These are phyloP conservation scores for Xerocomus brunneocitrinus DNA, from an alignment of 768 basidiomycete species.

Conservation along the genomic window DNA sequence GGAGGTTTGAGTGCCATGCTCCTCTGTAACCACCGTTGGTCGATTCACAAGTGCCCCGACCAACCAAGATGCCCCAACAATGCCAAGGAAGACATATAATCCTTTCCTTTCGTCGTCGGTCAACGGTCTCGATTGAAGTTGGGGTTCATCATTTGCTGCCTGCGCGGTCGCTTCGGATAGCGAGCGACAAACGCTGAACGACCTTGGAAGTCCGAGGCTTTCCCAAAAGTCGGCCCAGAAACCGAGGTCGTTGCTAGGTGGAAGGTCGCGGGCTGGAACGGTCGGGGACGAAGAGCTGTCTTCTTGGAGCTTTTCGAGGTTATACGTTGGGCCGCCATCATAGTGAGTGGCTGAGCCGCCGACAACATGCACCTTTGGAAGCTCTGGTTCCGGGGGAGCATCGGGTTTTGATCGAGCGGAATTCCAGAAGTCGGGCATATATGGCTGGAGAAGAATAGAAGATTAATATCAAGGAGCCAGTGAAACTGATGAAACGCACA, in stretches of 20 bases:
- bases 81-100: slow-evolving; percentile 43
- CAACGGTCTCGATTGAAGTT: slow-evolving; percentile 30
- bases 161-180: slow-evolving; percentile 2
- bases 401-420: slow-evolving; percentile 39
- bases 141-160: slow-evolving; percentile 13
- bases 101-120: slow-evolving; percentile 45
- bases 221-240: slow-evolving; percentile 36
- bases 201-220: slow-evolving; percentile 34
- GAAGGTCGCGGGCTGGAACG: slow-evolving; percentile 10
- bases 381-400: slow-evolving; percentile 21
- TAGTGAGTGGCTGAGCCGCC: slow-evolving; percentile 43
- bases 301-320: slow-evolving; percentile 28
- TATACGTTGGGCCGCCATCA: slow-evolving; percentile 45
- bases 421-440: slow-evolving; percentile 55
- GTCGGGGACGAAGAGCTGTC: not conserved
- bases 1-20: slow-evolving; percentile 3
- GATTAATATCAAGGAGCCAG: slow-evolving; percentile 2
- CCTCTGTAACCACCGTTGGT: slow-evolving; percentile 6
- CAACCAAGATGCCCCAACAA: slow-evolving; percentile 47
- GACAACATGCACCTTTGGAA: slow-evolving; percentile 50
- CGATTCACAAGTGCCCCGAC: slow-evolving; percentile 34
- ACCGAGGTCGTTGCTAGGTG: slow-evolving; percentile 11
- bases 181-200: slow-evolving; percentile 22
- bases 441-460: slow-evolving; percentile 42
- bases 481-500: slow-evolving; percentile 38